phyloP scores from a whole-genome alignment of 805 yeast genomes.

The Brettanomyces naardenensis region DNA sequence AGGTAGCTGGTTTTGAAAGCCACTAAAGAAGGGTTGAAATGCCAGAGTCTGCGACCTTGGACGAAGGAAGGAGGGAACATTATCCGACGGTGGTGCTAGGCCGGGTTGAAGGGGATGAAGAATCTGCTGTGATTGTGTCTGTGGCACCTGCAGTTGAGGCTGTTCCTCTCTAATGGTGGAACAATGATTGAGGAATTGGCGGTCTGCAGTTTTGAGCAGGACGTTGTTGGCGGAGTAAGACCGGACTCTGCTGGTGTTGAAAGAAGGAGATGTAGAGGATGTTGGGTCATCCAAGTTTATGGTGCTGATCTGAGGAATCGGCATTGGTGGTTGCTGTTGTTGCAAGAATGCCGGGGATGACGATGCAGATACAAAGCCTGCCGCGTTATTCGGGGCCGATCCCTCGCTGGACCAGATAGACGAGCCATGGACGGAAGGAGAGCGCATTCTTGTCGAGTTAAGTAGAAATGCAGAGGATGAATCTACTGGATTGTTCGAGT shows the following conservation, averaged over 20 bases:
- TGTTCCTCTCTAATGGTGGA: conserved; percentile 19
- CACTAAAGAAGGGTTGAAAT: conserved; percentile 5
- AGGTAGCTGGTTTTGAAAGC: conserved; percentile 5
- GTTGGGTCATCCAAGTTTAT: neutral
- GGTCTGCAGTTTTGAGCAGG: conserved; percentile 21
- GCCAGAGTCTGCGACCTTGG: conserved; percentile 37
- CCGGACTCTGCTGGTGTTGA: conserved; percentile 30
- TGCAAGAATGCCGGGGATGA: conserved; percentile 11
- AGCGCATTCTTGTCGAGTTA: conserved; percentile 34
- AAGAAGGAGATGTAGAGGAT: conserved; percentile 15
- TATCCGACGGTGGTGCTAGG: neutral
- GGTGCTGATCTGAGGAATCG: neutral
- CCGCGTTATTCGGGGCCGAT: conserved; percentile 2
- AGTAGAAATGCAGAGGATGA: neutral
- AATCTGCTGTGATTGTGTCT: conserved; percentile 9
- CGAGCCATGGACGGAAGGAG: conserved; percentile 50
- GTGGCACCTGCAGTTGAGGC: conserved; percentile 8
- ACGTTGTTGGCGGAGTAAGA: conserved; percentile 41
- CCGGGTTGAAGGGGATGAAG: neutral
- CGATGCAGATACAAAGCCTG: no score
- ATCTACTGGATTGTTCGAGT: no score
- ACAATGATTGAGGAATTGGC: conserved; percentile 17
- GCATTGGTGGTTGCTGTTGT: neutral
- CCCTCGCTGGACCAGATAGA: conserved; percentile 54
- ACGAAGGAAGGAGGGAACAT: conserved; percentile 13